phyloP scores from a whole-genome alignment of 371 early-diverging fungal genomes.

The Dentiscutata heterogama region DNA sequence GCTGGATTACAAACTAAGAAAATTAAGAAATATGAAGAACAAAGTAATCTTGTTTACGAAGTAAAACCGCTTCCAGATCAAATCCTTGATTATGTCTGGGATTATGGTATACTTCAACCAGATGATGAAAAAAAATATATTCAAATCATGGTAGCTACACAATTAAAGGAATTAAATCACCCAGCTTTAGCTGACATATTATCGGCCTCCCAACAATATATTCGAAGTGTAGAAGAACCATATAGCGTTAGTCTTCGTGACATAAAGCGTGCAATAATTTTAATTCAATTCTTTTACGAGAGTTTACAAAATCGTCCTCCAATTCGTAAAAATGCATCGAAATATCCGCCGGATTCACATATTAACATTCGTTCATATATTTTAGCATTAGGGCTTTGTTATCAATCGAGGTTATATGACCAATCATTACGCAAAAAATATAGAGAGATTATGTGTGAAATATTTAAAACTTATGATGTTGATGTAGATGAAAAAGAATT shows the following conservation, averaged over 20 bases:
- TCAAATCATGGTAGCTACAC: constrained; percentile 40
- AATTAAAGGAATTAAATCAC: too few species aligned
- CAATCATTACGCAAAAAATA: constrained; percentile 13
- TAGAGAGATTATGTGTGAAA: constrained; percentile 26
- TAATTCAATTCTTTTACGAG: constrained; percentile 29
- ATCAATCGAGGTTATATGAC: constrained; percentile 39
- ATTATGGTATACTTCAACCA: constrained; percentile 43
- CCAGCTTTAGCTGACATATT: constrained; percentile 26
- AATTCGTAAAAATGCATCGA: not conserved
- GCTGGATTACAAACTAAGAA: not conserved
- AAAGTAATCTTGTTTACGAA: constrained; percentile 43
- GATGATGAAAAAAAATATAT: constrained; percentile 44
- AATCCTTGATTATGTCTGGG: constrained; percentile 47
- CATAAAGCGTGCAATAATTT: constrained; percentile 36
- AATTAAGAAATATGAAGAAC: constrained; percentile 21
- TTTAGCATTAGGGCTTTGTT: constrained; percentile 43
- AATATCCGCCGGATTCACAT: not conserved
- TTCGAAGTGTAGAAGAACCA: constrained; percentile 40
- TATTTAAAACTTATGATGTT: too few species aligned
- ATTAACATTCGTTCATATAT: not conserved
- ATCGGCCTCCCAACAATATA: constrained; percentile 42
- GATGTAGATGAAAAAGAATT: not conserved
- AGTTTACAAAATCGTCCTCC: constrained; percentile 21
- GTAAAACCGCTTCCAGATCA: not conserved
- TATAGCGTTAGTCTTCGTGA: constrained; percentile 46